Evolutionary conservation across 192 early-diverging fungal species (phyloP).

Genomic region (Coemansia sp.): DNA sequence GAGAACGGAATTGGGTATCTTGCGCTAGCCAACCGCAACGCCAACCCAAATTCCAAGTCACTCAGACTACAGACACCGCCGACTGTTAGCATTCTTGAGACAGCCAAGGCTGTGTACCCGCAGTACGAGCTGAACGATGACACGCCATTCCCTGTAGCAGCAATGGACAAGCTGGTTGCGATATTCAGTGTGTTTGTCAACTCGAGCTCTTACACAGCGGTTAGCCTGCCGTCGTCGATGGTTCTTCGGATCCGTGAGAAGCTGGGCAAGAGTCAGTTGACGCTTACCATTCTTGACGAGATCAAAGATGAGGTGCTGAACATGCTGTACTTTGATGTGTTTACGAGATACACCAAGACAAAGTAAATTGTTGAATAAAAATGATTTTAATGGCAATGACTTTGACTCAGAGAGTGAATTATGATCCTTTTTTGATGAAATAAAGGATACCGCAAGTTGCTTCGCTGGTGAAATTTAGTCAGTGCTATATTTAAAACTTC

Average conservation of each 20-base stretch:
- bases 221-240: constrained; percentile 42
- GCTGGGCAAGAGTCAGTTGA: constrained; percentile 28
- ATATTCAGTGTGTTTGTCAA: constrained; percentile 51
- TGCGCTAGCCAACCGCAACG: constrained; percentile 20
- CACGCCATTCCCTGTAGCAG: constrained; percentile 38
- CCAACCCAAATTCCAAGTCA: constrained; percentile 13
- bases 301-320: constrained; percentile 48
- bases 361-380: constrained; percentile 19
- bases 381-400: too few relatives aligned
- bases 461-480: too few relatives aligned
- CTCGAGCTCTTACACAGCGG: constrained; percentile 40
- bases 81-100: constrained; percentile 39
- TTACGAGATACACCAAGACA: constrained; percentile 37
- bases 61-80: constrained; percentile 37
- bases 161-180: constrained; percentile 49
- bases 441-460: too few relatives aligned
- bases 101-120: constrained; percentile 34
- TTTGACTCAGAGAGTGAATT: neutral
- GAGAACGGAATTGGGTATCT: constrained; percentile 24
- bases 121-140: constrained; percentile 28
- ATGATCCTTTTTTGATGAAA: too few relatives aligned
- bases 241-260: constrained; percentile 34
- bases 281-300: constrained; percentile 48
- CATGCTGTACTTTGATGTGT: constrained; percentile 51
- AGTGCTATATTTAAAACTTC: too few relatives aligned